A percentile compares a stretch with the other conserved stretches of the same genome.
Evolutionary conservation across 1,284 basidiomycete genomes (phyloP).

Genomic region (Marasmius fiardii): DNA sequence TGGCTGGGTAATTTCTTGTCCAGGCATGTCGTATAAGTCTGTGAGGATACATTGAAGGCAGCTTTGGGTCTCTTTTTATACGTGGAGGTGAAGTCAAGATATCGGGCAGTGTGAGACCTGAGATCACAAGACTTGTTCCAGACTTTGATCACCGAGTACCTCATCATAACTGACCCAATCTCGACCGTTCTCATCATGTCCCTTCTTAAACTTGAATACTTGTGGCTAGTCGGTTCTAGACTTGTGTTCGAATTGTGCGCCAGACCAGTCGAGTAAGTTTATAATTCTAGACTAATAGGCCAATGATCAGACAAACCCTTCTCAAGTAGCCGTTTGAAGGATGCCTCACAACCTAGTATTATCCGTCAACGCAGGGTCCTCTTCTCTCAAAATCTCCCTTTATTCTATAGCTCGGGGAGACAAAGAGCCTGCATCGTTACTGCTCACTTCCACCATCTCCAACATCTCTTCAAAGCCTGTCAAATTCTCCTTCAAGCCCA

Average conservation of each 20-base stretch:
- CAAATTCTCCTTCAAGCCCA: constrained; percentile 41
- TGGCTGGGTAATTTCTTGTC: constrained; percentile 47
- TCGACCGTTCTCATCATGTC: too few relatives aligned
- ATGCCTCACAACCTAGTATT: constrained; percentile 37
- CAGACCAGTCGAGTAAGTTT: too few relatives aligned
- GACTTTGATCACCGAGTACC: not conserved
- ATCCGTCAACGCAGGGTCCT: constrained; percentile 70
- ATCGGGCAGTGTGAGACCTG: not conserved
- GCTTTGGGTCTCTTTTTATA: not conserved
- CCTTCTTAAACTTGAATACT: too few relatives aligned
- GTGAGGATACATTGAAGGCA: not conserved
- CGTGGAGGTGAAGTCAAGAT: not conserved
- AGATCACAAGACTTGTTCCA: not conserved
- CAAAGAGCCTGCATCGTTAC: constrained; percentile 37
- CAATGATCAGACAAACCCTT: too few relatives aligned
- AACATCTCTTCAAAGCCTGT: constrained; percentile 57
- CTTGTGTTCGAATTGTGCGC: too few relatives aligned
- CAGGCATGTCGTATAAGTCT: constrained; percentile 43
- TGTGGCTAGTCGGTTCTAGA: too few relatives aligned
- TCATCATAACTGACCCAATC: not conserved
- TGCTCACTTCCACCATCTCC: constrained; percentile 49
- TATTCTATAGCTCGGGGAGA: constrained; percentile 27
- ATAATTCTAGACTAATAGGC: too few relatives aligned
- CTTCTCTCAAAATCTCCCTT: constrained; percentile 75
- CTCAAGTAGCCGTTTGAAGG: not conserved